phyloP scores from a whole-genome alignment of 192 early-diverging fungal species.

The Polychytrium aggregatum region DNA sequence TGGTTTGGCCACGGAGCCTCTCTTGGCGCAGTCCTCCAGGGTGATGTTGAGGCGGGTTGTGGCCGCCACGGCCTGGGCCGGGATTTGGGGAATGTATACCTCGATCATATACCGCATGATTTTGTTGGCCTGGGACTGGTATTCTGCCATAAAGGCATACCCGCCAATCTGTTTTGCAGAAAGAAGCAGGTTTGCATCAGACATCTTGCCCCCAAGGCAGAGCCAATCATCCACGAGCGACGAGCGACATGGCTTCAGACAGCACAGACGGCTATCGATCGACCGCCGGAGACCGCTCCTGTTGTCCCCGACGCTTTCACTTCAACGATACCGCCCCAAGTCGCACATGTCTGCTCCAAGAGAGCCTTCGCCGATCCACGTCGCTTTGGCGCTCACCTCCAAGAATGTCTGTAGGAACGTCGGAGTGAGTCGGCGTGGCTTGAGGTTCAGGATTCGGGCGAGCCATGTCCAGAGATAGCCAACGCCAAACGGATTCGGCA shows the following conservation, averaged over 20 bases:
- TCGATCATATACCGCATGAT: slow-evolving; percentile 23
- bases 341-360: no score
- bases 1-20: no score
- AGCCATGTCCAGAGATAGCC: slow-evolving; percentile 63
- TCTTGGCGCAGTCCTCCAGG: slow-evolving; percentile 24
- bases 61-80: slow-evolving; percentile 11
- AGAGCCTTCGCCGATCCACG: no score
- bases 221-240: not conserved
- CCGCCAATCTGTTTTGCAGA: slow-evolving; percentile 22
- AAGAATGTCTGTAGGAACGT: slow-evolving; percentile 48
- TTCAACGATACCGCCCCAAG: no score
- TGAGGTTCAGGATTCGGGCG: slow-evolving; percentile 54
- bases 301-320: no score
- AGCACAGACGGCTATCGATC: no score
- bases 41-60: slow-evolving; percentile 27
- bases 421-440: slow-evolving; percentile 54
- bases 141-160: slow-evolving; percentile 17
- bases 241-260: not conserved
- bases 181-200: not conserved
- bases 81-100: slow-evolving; percentile 17
- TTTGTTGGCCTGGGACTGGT: slow-evolving; percentile 33
- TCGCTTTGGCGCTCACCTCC: slow-evolving; percentile 38
- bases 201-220: not conserved
- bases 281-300: no score
- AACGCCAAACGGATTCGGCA: slow-evolving; percentile 35